Conservation (phyloP, 345 rosid species). For the Citrus trifoliata region DNA sequence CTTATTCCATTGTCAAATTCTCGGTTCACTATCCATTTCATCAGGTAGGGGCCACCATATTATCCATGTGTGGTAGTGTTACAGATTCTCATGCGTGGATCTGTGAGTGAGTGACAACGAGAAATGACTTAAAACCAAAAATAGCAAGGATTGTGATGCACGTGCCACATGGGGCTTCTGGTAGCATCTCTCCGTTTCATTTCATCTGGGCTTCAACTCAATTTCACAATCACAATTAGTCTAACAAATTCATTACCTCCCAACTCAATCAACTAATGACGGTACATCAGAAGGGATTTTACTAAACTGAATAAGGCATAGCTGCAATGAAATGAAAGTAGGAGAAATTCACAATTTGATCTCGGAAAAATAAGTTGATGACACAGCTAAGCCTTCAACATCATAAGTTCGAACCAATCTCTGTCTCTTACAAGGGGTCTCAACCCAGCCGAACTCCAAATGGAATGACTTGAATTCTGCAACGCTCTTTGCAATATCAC, state of each 20-base stretch:
- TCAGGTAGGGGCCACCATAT: not conserved
- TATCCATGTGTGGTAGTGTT: not conserved
- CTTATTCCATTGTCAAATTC: not conserved
- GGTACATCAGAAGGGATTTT: not conserved
- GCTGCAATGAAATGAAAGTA: not conserved
- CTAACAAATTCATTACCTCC: not conserved
- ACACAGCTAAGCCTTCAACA: constrained; percentile 79
- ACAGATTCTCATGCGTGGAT: too few relatives aligned
- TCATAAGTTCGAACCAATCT: constrained; percentile 80
- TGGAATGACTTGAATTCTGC: constrained; percentile 76
- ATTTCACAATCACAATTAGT: too few relatives aligned
- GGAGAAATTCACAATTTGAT: constrained; percentile 40
- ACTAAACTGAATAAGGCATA: not conserved
- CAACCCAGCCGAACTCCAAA: constrained; percentile 87
- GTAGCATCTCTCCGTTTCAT: too few relatives aligned
- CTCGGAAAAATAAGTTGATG: constrained; percentile 77
- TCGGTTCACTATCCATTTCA: not conserved
- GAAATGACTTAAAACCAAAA: too few relatives aligned
- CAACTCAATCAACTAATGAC: not conserved
- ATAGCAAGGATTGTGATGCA: too few relatives aligned
- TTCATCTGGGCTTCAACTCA: too few relatives aligned
- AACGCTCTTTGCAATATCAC: constrained; percentile 58
- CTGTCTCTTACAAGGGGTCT: constrained; percentile 63
- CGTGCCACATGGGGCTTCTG: too few relatives aligned
- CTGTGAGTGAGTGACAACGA: too few relatives aligned